Conservation (phyloP, 169 alveolate species). For the Plasmodium fragile region DNA sequence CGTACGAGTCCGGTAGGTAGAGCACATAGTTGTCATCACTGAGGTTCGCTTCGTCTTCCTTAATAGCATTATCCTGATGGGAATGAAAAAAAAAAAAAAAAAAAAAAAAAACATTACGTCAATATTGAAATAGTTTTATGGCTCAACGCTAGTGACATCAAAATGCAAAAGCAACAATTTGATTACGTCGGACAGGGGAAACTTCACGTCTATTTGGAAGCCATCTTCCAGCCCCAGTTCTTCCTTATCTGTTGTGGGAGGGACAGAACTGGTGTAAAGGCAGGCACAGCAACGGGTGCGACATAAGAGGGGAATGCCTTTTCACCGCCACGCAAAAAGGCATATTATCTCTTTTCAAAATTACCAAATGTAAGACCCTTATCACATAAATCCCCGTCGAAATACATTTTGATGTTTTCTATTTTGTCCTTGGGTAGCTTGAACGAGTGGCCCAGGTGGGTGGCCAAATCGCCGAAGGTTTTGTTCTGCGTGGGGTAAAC, state of each 20-base stretch:
- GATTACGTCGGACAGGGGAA: constrained; percentile 43
- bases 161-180: neutral
- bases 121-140: neutral
- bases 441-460: constrained; percentile 38
- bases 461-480: constrained; percentile 71
- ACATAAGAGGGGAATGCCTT: neutral
- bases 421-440: constrained; percentile 54
- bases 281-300: neutral
- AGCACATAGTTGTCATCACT: constrained; percentile 54
- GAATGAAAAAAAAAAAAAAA: neutral
- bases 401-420: constrained; percentile 56
- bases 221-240: constrained; percentile 72
- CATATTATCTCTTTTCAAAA: neutral
- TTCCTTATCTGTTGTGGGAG: constrained; percentile 21
- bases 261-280: neutral
- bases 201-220: constrained; percentile 64
- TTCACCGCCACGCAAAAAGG: neutral
- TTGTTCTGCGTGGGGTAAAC: constrained; percentile 18
- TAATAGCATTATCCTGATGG: constrained; percentile 13
- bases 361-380: constrained; percentile 51
- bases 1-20: constrained; percentile 66
- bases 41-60: constrained; percentile 11
- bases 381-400: constrained; percentile 73
- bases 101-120: neutral
- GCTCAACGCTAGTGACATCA: neutral